Conservation (phyloP, 106 monocot species). For the Phalaenopsis aphrodite region DNA sequence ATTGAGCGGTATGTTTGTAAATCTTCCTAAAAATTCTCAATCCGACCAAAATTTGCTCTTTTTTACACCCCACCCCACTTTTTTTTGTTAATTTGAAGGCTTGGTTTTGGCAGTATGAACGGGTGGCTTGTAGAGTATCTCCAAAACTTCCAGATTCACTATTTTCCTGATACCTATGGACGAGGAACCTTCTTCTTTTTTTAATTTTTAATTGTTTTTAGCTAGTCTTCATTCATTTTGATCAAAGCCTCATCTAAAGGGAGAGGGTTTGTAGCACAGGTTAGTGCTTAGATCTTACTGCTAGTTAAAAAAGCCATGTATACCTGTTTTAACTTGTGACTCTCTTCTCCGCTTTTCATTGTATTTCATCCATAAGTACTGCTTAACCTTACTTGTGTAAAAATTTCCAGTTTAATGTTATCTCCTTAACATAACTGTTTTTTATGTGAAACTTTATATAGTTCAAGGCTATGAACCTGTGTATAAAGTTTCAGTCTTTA, state of each 20-base stretch:
- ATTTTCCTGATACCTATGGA: not conserved
- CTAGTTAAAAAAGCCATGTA: not conserved
- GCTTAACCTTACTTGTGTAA: not conserved
- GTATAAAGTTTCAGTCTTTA: too few species aligned
- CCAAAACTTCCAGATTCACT: not conserved
- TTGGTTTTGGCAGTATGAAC: conserved; percentile 1
- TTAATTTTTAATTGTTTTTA: too few species aligned
- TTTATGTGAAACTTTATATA: too few species aligned
- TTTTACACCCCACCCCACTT: too few species aligned
- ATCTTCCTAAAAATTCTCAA: too few species aligned
- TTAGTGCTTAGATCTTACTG: not conserved
- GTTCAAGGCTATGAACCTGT: too few species aligned
- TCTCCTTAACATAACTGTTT: too few species aligned
- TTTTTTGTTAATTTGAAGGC: not conserved
- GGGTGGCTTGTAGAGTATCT: conserved; percentile 1
- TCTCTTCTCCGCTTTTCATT: not conserved
- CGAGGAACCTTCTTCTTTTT: not conserved
- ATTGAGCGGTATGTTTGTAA: too few species aligned
- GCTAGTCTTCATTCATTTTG: not conserved
- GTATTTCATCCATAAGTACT: not conserved
- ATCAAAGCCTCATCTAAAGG: not conserved
- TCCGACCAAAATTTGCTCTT: too few species aligned
- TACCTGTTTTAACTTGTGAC: not conserved
- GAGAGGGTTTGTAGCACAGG: not conserved
- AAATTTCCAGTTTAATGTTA: not conserved